Conservation (phyloP, 495 filamentous ascomycete species). For the Lasiosphaeris hirsuta region DNA sequence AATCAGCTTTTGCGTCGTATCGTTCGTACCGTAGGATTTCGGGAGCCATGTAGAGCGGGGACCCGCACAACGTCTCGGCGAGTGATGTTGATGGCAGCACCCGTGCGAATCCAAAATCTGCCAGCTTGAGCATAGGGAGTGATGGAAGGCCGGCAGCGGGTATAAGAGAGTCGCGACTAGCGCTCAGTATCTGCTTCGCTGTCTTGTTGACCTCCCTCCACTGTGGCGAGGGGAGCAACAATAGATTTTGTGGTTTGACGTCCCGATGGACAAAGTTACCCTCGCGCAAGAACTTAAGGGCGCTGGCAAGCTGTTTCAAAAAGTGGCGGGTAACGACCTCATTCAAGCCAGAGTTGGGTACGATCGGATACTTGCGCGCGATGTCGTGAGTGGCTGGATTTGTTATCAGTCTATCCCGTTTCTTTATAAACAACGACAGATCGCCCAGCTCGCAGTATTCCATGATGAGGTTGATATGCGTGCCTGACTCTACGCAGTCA, state of each 20-base stretch:
- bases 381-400: slow-evolving; percentile 79
- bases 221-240: slow-evolving; percentile 78
- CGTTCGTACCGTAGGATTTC: slow-evolving; percentile 97
- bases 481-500: slow-evolving; percentile 80
- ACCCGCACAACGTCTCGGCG: slow-evolving; percentile 94
- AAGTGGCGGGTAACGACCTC: slow-evolving; percentile 95
- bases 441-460: slow-evolving; percentile 96
- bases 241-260: slow-evolving; percentile 94
- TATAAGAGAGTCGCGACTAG: slow-evolving; percentile 71
- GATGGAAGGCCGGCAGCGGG: slow-evolving; percentile 79
- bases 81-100: slow-evolving; percentile 83
- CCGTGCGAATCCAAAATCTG: slow-evolving; percentile 95
- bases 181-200: slow-evolving; percentile 50
- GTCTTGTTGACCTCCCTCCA: slow-evolving; percentile 46
- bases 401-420: slow-evolving; percentile 69
- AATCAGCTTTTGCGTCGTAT: slow-evolving; percentile 93
- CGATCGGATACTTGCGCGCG: slow-evolving; percentile 86
- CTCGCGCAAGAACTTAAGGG: slow-evolving; percentile 79
- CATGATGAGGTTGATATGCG: slow-evolving; percentile 96
- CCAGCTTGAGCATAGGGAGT: slow-evolving; percentile 92
- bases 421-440: slow-evolving; percentile 90
- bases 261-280: slow-evolving; percentile 91
- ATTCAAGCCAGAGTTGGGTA: slow-evolving; percentile 74
- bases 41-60: slow-evolving; percentile 98
- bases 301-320: slow-evolving; percentile 90